Base-by-base conservation (phyloP, 116 monocot genomes). In the Iris pallida region DNA sequence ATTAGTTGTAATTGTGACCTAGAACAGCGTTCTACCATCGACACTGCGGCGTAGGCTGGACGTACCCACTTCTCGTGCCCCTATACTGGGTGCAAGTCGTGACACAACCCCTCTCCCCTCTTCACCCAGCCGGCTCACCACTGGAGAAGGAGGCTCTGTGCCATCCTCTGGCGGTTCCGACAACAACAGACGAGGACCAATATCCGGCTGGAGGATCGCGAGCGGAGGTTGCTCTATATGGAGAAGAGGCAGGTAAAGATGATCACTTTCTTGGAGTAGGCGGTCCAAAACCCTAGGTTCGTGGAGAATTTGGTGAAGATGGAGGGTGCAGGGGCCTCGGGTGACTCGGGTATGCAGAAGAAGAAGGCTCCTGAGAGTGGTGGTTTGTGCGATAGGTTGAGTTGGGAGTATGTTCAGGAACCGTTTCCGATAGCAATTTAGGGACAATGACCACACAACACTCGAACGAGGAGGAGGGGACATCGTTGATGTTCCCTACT, bases 231-330 rank as follows among this genome's bases (percentile, higher is more conserved):
- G 20, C 71, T 67, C 16, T 75, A 77, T 51, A 96, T 96, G 91
- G 95, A 96, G 77, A 80, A 82, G 69, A 68, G 95, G 70, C 95
- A 96, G 85, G 45, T 63, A 17, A 88, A 77, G 55, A 82, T 95
- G 89, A 11, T 88, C 13, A 48, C 64, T 52, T 91, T 95, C 57
- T 57, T 95, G 41, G 71, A 68, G 10, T 70, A 68, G 15, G 91
- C 89, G 44, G 42, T 76, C 20, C 61, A 71, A 8, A 88, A 84
- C 55, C 84, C 88, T 20, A 55, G 17, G 13, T 89, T 95, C 7
- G 73, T 90, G 20, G 76, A 91, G 15, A 81, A 73, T 63, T 80
- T 95, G 13, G 19, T 88, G 45, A 84, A 71, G 53, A 74, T 82
- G 77, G 77, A 87, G 2, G 73, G 30, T 19, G 47, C 70, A 12